Evolutionary conservation across 2,329 filamentous ascomycete genomes (phyloP).

Genomic region (Biscogniauxia marginata): DNA sequence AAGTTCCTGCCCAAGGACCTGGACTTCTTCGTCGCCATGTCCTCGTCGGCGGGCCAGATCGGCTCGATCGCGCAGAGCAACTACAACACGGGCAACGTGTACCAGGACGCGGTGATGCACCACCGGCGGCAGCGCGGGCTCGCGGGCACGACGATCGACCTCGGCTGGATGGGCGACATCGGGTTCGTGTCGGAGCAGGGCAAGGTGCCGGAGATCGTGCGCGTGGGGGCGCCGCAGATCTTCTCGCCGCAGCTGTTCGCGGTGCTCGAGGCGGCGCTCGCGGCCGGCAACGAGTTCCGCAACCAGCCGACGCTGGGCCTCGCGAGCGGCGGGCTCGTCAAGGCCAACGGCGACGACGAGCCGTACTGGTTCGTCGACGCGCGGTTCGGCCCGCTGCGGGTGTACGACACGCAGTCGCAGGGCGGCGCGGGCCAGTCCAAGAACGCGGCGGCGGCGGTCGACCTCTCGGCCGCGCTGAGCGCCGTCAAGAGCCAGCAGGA

Average conservation of each 20-base stretch:
- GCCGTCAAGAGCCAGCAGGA: constrained; percentile 22
- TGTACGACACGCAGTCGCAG: constrained; percentile 22
- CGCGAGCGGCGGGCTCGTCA: constrained; percentile 28
- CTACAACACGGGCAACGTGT: constrained; percentile 32
- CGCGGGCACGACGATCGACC: constrained; percentile 25
- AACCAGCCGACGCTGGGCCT: constrained; percentile 29
- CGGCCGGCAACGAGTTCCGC: constrained; percentile 14
- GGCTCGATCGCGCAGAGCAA: constrained; percentile 32
- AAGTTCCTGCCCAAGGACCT: constrained; percentile 27
- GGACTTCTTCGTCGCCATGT: constrained; percentile 31
- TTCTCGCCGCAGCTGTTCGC: constrained; percentile 24
- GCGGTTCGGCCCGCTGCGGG: constrained; percentile 26
- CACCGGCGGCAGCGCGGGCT: constrained; percentile 28
- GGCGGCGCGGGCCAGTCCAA: constrained; percentile 16
- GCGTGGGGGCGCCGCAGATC: constrained; percentile 26
- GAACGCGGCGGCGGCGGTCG: constrained; percentile 7
- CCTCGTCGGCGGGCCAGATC: constrained; percentile 28
- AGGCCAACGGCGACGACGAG: constrained; percentile 27
- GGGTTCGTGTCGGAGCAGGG: constrained; percentile 29
- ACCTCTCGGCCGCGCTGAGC: constrained; percentile 22
- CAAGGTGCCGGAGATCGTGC: constrained; percentile 30
- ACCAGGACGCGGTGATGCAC: constrained; percentile 29
- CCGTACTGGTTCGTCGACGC: constrained; percentile 32
- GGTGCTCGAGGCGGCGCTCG: constrained; percentile 25
- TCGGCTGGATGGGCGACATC: constrained; percentile 29